Evolutionary conservation across 2,329 filamentous ascomycete genomes (phyloP), one percentile per base, ranked within the genome.

Genomic region (Diaporthe aspalathi): DNA sequence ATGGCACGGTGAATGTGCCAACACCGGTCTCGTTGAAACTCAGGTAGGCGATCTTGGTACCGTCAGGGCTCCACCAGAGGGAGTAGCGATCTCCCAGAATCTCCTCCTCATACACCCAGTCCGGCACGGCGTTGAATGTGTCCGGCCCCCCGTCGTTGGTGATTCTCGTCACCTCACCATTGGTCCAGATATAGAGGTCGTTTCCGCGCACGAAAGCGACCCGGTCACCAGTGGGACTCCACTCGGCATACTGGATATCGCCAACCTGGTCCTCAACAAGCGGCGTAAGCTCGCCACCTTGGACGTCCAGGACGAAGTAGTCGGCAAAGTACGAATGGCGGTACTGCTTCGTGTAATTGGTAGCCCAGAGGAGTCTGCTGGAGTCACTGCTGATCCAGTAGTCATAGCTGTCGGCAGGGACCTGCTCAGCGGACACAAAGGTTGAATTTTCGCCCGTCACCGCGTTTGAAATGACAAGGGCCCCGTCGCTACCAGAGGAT

Each of bases 131-230:
- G 72, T 91, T 88, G 81, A 92, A 93, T 74, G 86, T 80, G 76
- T 91, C 88, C 0, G 88, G 86, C 0, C 88, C 85, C 14, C 90
- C 90, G 74, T 91, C 85, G 0, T 80, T 79, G 16, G 90, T 92
- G 72, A 91, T 85, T 62, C 88, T 89, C 2, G 83, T 84, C 17
- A 89, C 81, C 3, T 84, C 82, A 35, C 88, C 88, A 63, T 87
- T 83, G 72, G 82, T 83, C 82, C 85, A 88, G 67, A 92, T 78
- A 79, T 86, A 92, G 1, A 93, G 79, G 76, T 93, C 86, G 78
- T 93, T 93, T 52, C 83, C 89, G 53, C 89, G 88, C 20, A 93
- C 91, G 76, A 92, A 93, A 1, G 89, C 91, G 73, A 93, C 86
- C n/a, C 85, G 80, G 52, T 89, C 84, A 24, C 88, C 87, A 0